A percentile compares a stretch with the other conserved stretches of the same genome.
Conservation (phyloP, 1,284 basidiomycete genomes). For the Leccinum huronense region DNA sequence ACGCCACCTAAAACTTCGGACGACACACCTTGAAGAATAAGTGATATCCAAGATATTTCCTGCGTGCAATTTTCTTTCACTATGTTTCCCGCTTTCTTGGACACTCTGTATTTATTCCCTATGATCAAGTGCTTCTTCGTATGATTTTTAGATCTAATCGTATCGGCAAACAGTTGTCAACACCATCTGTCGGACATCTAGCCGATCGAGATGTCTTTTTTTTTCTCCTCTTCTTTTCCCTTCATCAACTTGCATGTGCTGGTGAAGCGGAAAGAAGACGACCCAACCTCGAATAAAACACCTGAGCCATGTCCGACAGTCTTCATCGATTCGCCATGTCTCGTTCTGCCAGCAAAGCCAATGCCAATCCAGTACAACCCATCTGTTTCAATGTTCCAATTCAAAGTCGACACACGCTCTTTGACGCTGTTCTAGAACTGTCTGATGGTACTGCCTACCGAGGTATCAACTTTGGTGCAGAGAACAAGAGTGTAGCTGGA, state of each 20-base stretch:
- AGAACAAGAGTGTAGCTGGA: slow-evolving; percentile 88
- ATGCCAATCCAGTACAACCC: slow-evolving; percentile 50
- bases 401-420: slow-evolving; percentile 21
- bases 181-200: slow-evolving; percentile 13
- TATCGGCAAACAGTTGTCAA: slow-evolving; percentile 29
- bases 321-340: slow-evolving; percentile 46
- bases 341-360: slow-evolving; percentile 44
- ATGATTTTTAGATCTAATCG: too few relatives aligned
- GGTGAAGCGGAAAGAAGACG: slow-evolving; percentile 60
- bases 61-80: not conserved
- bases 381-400: slow-evolving; percentile 45
- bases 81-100: not conserved
- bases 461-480: slow-evolving; percentile 93
- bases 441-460: slow-evolving; percentile 87
- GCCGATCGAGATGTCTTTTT: slow-evolving; percentile 13
- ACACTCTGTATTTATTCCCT: slow-evolving; percentile 1
- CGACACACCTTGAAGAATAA: not conserved
- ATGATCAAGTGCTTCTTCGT: not conserved
- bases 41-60: not conserved
- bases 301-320: slow-evolving; percentile 26
- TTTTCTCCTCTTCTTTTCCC: slow-evolving; percentile 43
- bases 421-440: slow-evolving; percentile 83
- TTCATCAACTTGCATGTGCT: slow-evolving; percentile 39
- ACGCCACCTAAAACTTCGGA: slow-evolving; percentile 7
- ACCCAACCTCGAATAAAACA: slow-evolving; percentile 23